Base-by-base conservation (phyloP, 2,329 filamentous ascomycete species). In the Apiospora pterosperma region DNA sequence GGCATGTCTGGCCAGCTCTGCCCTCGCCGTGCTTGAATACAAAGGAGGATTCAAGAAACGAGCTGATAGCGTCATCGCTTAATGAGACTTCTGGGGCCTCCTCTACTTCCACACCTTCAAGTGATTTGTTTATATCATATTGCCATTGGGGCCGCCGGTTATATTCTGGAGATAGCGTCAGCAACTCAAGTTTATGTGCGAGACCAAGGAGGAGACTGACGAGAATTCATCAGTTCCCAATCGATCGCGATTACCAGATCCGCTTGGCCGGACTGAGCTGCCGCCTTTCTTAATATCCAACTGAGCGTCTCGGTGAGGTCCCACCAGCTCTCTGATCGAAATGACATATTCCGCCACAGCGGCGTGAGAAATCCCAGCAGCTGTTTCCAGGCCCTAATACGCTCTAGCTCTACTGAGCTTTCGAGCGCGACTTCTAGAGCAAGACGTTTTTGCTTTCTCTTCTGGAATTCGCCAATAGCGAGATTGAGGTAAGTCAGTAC, bases 151-250 rank as follows among this genome's bases (percentile, higher is more conserved):
- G 78, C 19, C 82, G 82, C 68, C 79, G 80, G 5, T 80, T 78
- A 71, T 88, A 90, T 61, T 77, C 87, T 88, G 63, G 42, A 6
- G 41, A 58, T 48, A 64, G 44, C 36, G 65, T 74, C 64, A 76
- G 70, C 59, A 31, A 23, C 36, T 23, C 41, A 55, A 34, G 7
- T 55, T 55, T 28, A n/a, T 55, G 19, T 31, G 28, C 25, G 34
- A 34, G 5, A 55, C 28, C 2, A 11, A 36, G 41, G 19, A 28
- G 7, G 25, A 8, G n/a, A 79, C 85, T 74, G 76, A 88, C 87
- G 80, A 55, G 76, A 82, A 65, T 86, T 81, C 73, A 90, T 79
- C 55, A 91, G 77, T 71, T 90, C 88, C 85, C 89, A 90, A 70
- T 90, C 87, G 61, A 89, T 84, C 34, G 86, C 81, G 39, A 90